These are phyloP conservation scores for Sphaerulina populicola DNA, from an alignment of 2,329 filamentous ascomycete species.

Conservation along the genomic window DNA sequence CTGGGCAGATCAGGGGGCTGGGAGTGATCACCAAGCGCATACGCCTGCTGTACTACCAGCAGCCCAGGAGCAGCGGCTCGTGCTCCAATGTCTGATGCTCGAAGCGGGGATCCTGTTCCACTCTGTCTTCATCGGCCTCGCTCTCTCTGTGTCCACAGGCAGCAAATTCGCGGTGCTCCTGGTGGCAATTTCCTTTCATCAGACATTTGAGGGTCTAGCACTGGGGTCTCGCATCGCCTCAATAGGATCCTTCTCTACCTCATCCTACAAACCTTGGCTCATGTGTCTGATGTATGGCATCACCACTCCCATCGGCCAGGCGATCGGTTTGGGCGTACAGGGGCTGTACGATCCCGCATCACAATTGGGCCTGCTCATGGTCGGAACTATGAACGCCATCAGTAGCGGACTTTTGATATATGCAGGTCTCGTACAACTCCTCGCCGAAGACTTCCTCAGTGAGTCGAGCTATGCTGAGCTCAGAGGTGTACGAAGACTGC, in stretches of 20 bases:
- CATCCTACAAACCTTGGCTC: slow-evolving; percentile 65
- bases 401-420: slow-evolving; percentile 43
- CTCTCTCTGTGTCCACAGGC: slow-evolving; percentile 59
- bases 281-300: slow-evolving; percentile 57
- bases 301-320: slow-evolving; percentile 46
- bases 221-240: slow-evolving; percentile 63
- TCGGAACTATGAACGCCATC: slow-evolving; percentile 46
- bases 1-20: slow-evolving; percentile 14
- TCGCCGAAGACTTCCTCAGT: slow-evolving; percentile 49
- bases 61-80: slow-evolving; percentile 50
- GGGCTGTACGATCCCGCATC: slow-evolving; percentile 44
- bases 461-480: slow-evolving; percentile 56
- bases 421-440: slow-evolving; percentile 43
- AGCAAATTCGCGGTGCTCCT: slow-evolving; percentile 57
- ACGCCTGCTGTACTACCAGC: slow-evolving; percentile 24
- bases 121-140: slow-evolving; percentile 68
- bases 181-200: slow-evolving; percentile 63
- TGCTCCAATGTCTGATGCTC: slow-evolving; percentile 64
- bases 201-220: slow-evolving; percentile 61
- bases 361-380: slow-evolving; percentile 42
- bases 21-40: slow-evolving; percentile 2
- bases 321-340: slow-evolving; percentile 44
- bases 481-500: slow-evolving; percentile 49
- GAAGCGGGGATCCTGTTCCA: slow-evolving; percentile 74
- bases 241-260: slow-evolving; percentile 61